A percentile compares a stretch with the other conserved stretches of the same genome.
phyloP scores from a whole-genome alignment of 148 eudicot genomes.

The Nyssa sinensis region DNA sequence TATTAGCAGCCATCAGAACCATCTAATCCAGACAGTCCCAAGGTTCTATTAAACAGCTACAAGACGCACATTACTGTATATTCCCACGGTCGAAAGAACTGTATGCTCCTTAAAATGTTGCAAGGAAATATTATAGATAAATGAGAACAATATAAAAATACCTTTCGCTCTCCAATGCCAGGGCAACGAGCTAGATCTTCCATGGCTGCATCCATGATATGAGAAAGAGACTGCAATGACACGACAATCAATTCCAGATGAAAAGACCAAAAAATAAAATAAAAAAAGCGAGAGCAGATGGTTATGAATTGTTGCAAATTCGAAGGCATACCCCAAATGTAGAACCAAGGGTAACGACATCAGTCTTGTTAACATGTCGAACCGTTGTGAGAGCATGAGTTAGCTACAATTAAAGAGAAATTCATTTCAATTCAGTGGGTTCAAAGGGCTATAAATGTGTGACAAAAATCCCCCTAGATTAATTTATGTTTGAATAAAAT shows the following conservation, averaged over 20 bases:
- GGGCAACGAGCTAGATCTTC: conserved; percentile 97
- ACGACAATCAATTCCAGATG: background rate
- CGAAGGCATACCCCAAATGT: conserved; percentile 78
- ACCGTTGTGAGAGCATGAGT: conserved; percentile 80
- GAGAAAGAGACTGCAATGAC: conserved; percentile 66
- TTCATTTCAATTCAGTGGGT: background rate
- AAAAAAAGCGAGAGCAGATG: background rate
- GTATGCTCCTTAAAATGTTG: background rate
- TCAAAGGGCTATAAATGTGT: background rate
- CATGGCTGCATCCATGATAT: conserved; percentile 96
- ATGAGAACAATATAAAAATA: conserved; percentile 19
- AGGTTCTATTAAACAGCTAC: background rate
- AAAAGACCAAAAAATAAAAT: background rate
- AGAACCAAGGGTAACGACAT: conserved; percentile 94
- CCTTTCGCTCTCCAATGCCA: conserved; percentile 99
- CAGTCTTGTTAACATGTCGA: conserved; percentile 91
- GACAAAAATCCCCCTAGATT: background rate
- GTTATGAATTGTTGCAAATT: background rate
- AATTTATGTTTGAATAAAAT: no score
- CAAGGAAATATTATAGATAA: background rate
- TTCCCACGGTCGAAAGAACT: background rate
- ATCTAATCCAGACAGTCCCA: background rate
- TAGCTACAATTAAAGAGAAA: conserved; percentile 44
- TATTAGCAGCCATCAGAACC: background rate
- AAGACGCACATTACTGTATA: background rate